phyloP scores from a whole-genome alignment of 495 filamentous ascomycete species.

The Talaromyces adpressus region DNA sequence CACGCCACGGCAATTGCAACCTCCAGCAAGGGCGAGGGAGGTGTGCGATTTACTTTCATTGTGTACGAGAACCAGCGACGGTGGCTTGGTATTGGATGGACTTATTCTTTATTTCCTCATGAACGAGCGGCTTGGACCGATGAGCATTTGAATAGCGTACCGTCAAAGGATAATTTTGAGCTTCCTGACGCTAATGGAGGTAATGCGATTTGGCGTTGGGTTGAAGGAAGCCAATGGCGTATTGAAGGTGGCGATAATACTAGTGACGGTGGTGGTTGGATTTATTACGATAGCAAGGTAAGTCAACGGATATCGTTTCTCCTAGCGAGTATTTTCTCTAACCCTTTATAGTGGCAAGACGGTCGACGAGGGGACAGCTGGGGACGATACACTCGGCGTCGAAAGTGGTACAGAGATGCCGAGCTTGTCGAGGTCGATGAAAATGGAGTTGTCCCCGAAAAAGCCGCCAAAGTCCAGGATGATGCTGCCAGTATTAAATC shows the following conservation, averaged over 20 bases:
- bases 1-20: slow-evolving; percentile 40
- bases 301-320: slow-evolving; percentile 10
- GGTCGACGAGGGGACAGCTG: slow-evolving; percentile 88
- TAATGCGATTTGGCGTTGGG: slow-evolving; percentile 84
- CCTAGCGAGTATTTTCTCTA: background rate
- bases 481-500: slow-evolving; percentile 26
- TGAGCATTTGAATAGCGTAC: slow-evolving; percentile 78
- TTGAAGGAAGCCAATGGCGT: slow-evolving; percentile 72
- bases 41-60: slow-evolving; percentile 91
- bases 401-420: slow-evolving; percentile 95
- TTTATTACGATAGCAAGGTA: slow-evolving; percentile 98
- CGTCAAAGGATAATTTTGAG: slow-evolving; percentile 73
- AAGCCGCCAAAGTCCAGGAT: slow-evolving; percentile 4
- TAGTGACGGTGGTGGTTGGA: slow-evolving; percentile 71
- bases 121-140: slow-evolving; percentile 92
- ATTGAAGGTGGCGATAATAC: slow-evolving; percentile 67
- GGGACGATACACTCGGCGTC: slow-evolving; percentile 86
- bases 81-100: slow-evolving; percentile 96
- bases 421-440: slow-evolving; percentile 74
- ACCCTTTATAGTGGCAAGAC: slow-evolving; percentile 68
- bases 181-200: slow-evolving; percentile 80
- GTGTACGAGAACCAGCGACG: slow-evolving; percentile 94
- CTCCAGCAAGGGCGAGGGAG: slow-evolving; percentile 51
- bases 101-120: slow-evolving; percentile 77
- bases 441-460: background rate